Conservation (phyloP, 2,329 filamentous ascomycete species). For the Colletotrichum karsti region DNA sequence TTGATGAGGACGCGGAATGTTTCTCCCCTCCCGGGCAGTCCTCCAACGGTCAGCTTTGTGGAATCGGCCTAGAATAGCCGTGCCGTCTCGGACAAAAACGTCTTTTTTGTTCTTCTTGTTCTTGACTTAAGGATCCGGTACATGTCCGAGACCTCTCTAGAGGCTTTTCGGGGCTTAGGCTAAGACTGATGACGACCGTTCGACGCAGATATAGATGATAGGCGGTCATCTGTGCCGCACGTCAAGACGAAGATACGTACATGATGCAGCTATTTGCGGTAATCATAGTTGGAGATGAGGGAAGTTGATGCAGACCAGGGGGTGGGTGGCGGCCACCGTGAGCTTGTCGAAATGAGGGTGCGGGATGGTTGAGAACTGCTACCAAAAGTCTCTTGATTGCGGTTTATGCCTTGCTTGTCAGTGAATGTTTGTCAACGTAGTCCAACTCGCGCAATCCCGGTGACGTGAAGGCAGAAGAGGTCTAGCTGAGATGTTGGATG, state of each 20-base stretch:
- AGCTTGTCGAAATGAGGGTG: slow-evolving; percentile 12
- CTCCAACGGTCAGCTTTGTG: neutral
- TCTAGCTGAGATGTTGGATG: slow-evolving; percentile 5
- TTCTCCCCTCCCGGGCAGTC: neutral
- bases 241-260: neutral
- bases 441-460: neutral
- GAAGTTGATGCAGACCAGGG: slow-evolving; percentile 15
- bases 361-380: neutral
- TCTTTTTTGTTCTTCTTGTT: neutral
- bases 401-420: slow-evolving; percentile 6
- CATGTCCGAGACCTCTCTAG: slow-evolving; percentile 18
- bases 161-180: slow-evolving; percentile 5
- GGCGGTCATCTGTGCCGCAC: neutral
- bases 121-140: neutral
- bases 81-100: neutral
- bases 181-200: neutral
- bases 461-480: neutral
- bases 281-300: slow-evolving; percentile 24
- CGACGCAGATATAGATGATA: neutral
- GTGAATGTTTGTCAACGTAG: neutral
- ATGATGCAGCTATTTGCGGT: neutral
- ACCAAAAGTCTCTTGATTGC: slow-evolving; percentile 3
- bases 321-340: neutral
- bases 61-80: slow-evolving; percentile 8
- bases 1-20: slow-evolving; percentile 9